Evolutionary conservation across 2,329 filamentous ascomycete species (phyloP), one percentile per base, ranked within the genome.

Genomic region (Aspergillus caelatus): DNA sequence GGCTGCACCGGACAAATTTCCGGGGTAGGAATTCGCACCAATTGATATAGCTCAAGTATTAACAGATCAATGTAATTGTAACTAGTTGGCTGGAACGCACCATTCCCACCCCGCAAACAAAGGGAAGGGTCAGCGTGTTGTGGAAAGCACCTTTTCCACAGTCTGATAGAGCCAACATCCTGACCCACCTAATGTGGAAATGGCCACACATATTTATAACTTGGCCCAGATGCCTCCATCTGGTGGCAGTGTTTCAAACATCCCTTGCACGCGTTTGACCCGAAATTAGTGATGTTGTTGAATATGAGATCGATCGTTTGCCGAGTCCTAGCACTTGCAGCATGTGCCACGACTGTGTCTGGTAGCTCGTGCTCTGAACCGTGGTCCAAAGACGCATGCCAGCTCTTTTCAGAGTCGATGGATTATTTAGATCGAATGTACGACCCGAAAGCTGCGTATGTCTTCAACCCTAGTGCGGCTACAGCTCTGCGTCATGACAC

Each of bases 361-460:
- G 50, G 26, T 19, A 53, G 50, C 50, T 48, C 7, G 23, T 53
- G 50, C 28, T 12, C 30, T 4, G 50, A 34, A n/a, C 4, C 48
- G 9, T 60, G 58, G 58, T 53, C 58, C 6, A n/a, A 60, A 53
- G 57, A 80, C 66, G 76, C 78, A 6, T 76, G 79, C 61, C 67
- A 72, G 14, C 74, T 84, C 56, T 77, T 85, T 60, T 75, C 82
- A 54, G 77, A 84, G 72, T 83, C 83, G 2, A 87, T 88, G 84
- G 65, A 36, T 14, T 36, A 36, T 36, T 16, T 36, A 36, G 86
- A 88, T 67, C 75, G 72, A 2, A 83, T 81, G 60, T 88, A 87
- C 67, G 86, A 89, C 64, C 60, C 76, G 2, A 73, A 74, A 2
- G 81, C 81, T 7, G 68, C 63, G 19, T 86, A 85, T 71, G 79